Conservation (phyloP, 345 rosid genomes). For the Corchorus capsularis region DNA sequence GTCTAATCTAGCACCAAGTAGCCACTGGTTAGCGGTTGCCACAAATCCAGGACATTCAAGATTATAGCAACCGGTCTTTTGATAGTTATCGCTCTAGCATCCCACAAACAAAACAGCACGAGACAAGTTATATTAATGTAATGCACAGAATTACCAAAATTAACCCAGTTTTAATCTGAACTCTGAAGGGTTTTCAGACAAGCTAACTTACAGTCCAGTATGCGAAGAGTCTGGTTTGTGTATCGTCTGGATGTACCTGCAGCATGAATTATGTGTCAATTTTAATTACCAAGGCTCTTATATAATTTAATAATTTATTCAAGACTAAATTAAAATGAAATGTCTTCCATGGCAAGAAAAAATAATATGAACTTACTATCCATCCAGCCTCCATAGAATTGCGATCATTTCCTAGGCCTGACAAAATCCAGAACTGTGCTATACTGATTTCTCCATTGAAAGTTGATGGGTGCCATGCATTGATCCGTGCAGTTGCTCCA, state of each 20-base stretch:
- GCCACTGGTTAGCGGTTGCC: neutral
- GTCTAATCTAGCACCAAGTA: slow-evolving; percentile 1
- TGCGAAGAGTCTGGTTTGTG: slow-evolving; percentile 14
- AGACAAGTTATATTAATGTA: neutral
- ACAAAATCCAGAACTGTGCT: slow-evolving; percentile 21
- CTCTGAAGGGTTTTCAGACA: no score
- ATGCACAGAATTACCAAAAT: neutral
- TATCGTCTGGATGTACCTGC: neutral
- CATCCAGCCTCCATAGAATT: slow-evolving; percentile 28
- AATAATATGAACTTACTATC: slow-evolving; percentile 6
- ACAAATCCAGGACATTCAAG: slow-evolving; percentile 39
- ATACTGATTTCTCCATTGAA: slow-evolving; percentile 2
- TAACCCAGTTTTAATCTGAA: neutral
- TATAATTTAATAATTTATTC: no score
- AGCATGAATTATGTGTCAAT: neutral
- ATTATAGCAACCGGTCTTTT: slow-evolving; percentile 33
- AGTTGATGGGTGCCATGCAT: slow-evolving; percentile 30
- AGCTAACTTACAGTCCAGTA: slow-evolving; percentile 39
- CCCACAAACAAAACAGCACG: neutral
- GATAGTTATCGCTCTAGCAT: slow-evolving; percentile 33
- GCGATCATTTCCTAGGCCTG: neutral
- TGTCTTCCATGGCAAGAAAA: neutral
- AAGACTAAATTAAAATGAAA: neutral
- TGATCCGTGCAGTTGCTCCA: slow-evolving; percentile 27
- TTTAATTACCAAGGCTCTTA: neutral